phyloP scores from a whole-genome alignment of 1,284 basidiomycete species.

The Apiotrichum gamsii region DNA sequence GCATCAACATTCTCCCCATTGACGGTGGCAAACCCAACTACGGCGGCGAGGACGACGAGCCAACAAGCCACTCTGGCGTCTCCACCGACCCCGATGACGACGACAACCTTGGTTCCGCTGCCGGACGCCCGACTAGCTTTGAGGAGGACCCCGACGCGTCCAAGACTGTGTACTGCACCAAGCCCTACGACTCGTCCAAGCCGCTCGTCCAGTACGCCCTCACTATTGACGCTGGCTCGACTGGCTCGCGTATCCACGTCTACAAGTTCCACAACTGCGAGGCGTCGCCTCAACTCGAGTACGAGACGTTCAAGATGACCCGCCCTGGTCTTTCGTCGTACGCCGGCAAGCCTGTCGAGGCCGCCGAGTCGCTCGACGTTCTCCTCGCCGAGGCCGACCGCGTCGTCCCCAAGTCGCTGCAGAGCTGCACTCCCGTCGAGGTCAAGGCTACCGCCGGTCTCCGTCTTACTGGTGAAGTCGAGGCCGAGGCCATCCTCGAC shows the following conservation, averaged over 20 bases:
- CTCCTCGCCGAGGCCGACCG: slow-evolving; percentile 73
- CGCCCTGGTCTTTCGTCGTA: slow-evolving; percentile 76
- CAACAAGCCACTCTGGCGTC: slow-evolving; percentile 6
- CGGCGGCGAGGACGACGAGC: slow-evolving; percentile 7
- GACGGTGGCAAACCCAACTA: slow-evolving; percentile 19
- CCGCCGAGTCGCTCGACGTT: slow-evolving; percentile 72
- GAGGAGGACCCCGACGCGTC: slow-evolving; percentile 44
- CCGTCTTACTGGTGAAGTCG: slow-evolving; percentile 61
- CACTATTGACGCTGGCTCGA: slow-evolving; percentile 97
- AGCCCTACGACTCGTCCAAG: slow-evolving; percentile 51
- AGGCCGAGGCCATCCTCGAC: slow-evolving; percentile 69
- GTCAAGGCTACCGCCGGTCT: slow-evolving; percentile 96
- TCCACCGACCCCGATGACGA: slow-evolving; percentile 8
- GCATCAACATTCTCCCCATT: slow-evolving; percentile 5
- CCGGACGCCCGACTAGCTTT: slow-evolving; percentile 32
- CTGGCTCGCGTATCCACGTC: slow-evolving; percentile 92
- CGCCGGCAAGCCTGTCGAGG: slow-evolving; percentile 56
- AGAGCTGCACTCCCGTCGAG: slow-evolving; percentile 75
- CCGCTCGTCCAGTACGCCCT: slow-evolving; percentile 82
- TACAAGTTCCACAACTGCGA: slow-evolving; percentile 96
- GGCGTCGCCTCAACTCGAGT: slow-evolving; percentile 72
- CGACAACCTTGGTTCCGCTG: neutral
- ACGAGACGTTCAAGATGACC: slow-evolving; percentile 83
- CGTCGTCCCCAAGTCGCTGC: slow-evolving; percentile 65
- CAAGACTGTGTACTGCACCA: slow-evolving; percentile 54